These are phyloP conservation scores for Adansonia rubrostipa DNA, from an alignment of 441 rosid genomes.

Conservation along the genomic window DNA sequence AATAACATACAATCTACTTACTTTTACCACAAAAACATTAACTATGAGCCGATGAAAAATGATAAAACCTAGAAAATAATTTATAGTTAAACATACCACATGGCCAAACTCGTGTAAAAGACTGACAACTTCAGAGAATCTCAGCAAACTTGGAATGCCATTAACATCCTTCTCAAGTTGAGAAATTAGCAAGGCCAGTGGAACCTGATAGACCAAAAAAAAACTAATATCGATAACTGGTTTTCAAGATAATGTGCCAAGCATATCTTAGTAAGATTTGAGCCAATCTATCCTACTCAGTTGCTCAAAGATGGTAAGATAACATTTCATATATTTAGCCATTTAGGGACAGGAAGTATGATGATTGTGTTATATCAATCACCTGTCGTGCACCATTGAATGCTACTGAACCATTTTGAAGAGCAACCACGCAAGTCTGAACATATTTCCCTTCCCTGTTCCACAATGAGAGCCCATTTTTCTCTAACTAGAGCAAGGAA, in stretches of 20 bases:
- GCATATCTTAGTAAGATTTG: slow-evolving; percentile 19
- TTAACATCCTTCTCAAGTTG: slow-evolving; percentile 62
- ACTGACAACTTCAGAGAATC: slow-evolving; percentile 91
- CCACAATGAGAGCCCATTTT: slow-evolving; percentile 30
- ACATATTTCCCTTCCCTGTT: slow-evolving; percentile 85
- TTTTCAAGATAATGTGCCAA: slow-evolving; percentile 20
- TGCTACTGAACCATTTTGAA: slow-evolving; percentile 78
- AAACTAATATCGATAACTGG: slow-evolving; percentile 22
- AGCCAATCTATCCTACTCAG: slow-evolving; percentile 10
- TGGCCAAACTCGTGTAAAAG: slow-evolving; percentile 97
- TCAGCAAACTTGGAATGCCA: slow-evolving; percentile 55
- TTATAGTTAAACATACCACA: slow-evolving; percentile 64
- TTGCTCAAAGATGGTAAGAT: not conserved
- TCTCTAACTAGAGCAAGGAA: slow-evolving; percentile 22
- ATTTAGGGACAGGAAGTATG: not conserved
- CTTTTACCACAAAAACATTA: slow-evolving; percentile 15
- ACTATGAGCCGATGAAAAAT: slow-evolving; percentile 12
- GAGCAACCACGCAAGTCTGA: slow-evolving; percentile 81
- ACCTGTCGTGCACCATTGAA: slow-evolving; percentile 71
- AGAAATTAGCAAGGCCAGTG: slow-evolving; percentile 77
- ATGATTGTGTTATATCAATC: slow-evolving; percentile 21
- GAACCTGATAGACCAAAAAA: slow-evolving; percentile 54
- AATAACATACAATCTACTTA: not conserved
- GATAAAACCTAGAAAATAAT: slow-evolving; percentile 25
- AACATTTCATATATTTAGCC: not conserved